Evolutionary conservation across 2,329 filamentous ascomycete genomes (phyloP).

Genomic region (Talaromyces sp.): DNA sequence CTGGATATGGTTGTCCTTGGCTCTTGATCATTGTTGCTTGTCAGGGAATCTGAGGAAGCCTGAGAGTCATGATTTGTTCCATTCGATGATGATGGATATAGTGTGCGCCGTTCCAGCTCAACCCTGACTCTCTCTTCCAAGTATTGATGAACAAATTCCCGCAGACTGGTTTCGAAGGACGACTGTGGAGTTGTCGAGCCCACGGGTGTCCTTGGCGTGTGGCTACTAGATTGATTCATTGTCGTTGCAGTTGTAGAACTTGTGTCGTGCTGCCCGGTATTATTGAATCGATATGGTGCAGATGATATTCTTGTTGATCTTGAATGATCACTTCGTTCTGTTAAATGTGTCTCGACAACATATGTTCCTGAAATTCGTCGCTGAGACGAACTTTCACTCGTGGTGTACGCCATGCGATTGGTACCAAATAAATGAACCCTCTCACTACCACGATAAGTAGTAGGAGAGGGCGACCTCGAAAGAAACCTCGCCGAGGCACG

Average conservation of each 20-base stretch:
- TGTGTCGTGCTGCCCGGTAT: not conserved
- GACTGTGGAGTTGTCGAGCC: not conserved
- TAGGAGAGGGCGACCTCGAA: not conserved
- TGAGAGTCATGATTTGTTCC: not conserved
- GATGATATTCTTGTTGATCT: not conserved
- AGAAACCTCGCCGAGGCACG: not conserved
- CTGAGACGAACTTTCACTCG: too few species aligned
- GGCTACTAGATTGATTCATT: not conserved
- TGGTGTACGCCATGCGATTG: not conserved
- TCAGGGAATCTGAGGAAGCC: not conserved
- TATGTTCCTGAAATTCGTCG: too few species aligned
- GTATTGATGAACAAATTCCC: not conserved
- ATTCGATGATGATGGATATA: not conserved
- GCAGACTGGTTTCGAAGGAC: not conserved
- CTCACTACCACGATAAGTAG: not conserved
- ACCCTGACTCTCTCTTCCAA: not conserved
- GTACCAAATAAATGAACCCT: not conserved
- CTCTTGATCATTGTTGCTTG: not conserved
- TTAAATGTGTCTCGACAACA: not conserved
- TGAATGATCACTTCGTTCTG: not conserved
- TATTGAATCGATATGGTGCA: not conserved
- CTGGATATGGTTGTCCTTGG: not conserved
- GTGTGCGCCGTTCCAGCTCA: not conserved
- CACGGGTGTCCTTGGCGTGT: not conserved
- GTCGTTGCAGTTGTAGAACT: not conserved